Base-by-base conservation (phyloP, 2,329 filamentous ascomycete species). In the Elsinoe arachidis region DNA sequence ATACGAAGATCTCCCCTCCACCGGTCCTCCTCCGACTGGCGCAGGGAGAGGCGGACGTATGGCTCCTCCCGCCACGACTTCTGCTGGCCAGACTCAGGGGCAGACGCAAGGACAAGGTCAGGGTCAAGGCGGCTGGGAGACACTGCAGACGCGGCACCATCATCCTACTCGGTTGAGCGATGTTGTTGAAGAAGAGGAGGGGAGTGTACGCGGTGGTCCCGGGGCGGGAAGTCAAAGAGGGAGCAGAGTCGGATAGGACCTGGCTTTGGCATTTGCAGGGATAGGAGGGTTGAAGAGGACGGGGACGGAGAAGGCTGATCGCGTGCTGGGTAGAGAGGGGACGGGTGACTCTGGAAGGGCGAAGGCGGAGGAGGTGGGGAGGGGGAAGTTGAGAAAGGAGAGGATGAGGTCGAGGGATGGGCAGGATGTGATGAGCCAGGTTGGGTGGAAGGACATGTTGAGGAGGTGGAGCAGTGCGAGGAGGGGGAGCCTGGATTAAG, bases 91-190 rank as follows among this genome's bases (percentile, higher is more conserved):
- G 26, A 30, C 26, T 64, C 69, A 60, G 61, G 67, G 67, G 15
- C 86, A 30, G 26, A 30, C 26, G 9, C 26, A 30, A 30, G 26
- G 26, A 2, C 3, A 5, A 7, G 26, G 26, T 30, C 26, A 90
- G 14, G 80, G 81, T 1, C 79, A 83, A 2, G 85, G 82, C 14
- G 62, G 61, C 3, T 95, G 89, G 88, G 88, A 93, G 61, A 73
- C 74, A n/a, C 76, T 89, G 61, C 85, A 86, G 21, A 80, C 84
- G 5, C 70, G 77, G 57, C 90, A 95, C 70, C 88, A 93, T 63
- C 90, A 96, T 72, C 90, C 90, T 0, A 95, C 90, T 7, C 78
- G 91, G 58, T 76, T 96, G 61, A 95, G 90, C 69, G 90, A 95
- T 72, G 90, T 96, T 26, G 79, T 93, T 67, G 90, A 90, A 67